A percentile compares a stretch with the other conserved stretches of the same genome.
Evolutionary conservation across 352 stramenopile species (phyloP).

Genomic region (Phytophthora niederhauseri): DNA sequence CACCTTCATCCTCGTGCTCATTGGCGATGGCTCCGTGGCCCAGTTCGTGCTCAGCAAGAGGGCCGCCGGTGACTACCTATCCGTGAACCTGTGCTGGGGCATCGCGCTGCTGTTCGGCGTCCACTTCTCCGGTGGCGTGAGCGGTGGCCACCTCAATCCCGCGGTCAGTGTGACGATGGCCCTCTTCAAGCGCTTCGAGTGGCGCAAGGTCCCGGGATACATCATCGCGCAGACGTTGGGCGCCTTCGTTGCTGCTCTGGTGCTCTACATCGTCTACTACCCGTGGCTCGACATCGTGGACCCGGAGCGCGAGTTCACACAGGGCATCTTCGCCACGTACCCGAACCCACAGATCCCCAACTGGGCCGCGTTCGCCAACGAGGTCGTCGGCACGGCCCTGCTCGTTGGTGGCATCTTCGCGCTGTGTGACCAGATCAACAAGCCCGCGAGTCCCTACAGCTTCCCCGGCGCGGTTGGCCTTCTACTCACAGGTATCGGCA

Average conservation of each 20-base stretch:
- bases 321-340: conserved; percentile 78
- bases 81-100: conserved; percentile 70
- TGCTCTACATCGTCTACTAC: conserved; percentile 78
- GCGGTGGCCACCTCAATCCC: conserved; percentile 72
- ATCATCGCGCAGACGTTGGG: conserved; percentile 64
- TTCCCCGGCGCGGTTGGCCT: conserved; percentile 74
- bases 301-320: conserved; percentile 63
- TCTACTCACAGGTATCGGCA: conserved; percentile 69
- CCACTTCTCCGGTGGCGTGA: conserved; percentile 70
- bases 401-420: conserved; percentile 69
- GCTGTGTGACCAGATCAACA: conserved; percentile 76
- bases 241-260: conserved; percentile 64
- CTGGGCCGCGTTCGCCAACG: conserved; percentile 64
- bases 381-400: conserved; percentile 65
- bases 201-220: conserved; percentile 72
- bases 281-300: conserved; percentile 57
- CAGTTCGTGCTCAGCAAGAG: conserved; percentile 63
- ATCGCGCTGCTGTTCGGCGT: conserved; percentile 77
- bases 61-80: conserved; percentile 66
- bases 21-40: conserved; percentile 58
- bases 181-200: conserved; percentile 59
- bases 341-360: conserved; percentile 69
- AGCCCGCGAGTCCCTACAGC: conserved; percentile 65
- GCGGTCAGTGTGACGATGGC: conserved; percentile 74
- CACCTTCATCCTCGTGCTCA: conserved; percentile 67